phyloP scores from a whole-genome alignment of 1,284 basidiomycete species.

The Moesziomyces parantarcticus region DNA sequence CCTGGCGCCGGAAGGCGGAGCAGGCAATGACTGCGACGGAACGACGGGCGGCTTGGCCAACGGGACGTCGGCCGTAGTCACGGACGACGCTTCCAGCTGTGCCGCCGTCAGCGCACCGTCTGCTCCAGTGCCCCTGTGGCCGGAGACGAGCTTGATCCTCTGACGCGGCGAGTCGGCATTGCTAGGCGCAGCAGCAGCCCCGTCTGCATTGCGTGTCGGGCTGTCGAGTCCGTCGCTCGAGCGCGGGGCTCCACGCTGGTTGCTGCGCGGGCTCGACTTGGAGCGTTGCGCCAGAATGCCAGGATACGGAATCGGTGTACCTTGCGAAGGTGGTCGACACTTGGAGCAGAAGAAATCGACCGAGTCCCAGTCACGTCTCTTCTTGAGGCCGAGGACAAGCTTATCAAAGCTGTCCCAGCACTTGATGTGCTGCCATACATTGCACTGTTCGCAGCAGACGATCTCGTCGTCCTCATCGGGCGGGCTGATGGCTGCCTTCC shows the following conservation, averaged over 20 bases:
- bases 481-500: constrained; percentile 75
- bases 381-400: constrained; percentile 24
- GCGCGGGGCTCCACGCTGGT: constrained; percentile 2
- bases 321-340: constrained; percentile 45
- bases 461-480: constrained; percentile 78
- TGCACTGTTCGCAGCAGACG: constrained; percentile 81
- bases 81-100: constrained; percentile 1
- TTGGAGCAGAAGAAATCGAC: constrained; percentile 58
- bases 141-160: constrained; percentile 32
- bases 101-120: not conserved
- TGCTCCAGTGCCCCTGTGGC: constrained; percentile 8
- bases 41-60: constrained; percentile 21
- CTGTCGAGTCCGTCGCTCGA: constrained; percentile 27
- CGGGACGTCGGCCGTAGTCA: not conserved
- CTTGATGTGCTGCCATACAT: constrained; percentile 74
- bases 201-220: constrained; percentile 11
- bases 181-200: constrained; percentile 1
- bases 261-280: constrained; percentile 33
- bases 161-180: constrained; percentile 26
- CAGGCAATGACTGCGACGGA: constrained; percentile 27
- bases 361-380: constrained; percentile 55
- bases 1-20: constrained; percentile 16
- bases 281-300: constrained; percentile 23
- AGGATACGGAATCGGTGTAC: constrained; percentile 30
- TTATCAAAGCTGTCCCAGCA: constrained; percentile 67